Percentiles rank a stretch among this genome's conserved stretches.
Conservation (phyloP, 2,329 filamentous ascomycete species). For the Dryadomyces sulphureus region DNA sequence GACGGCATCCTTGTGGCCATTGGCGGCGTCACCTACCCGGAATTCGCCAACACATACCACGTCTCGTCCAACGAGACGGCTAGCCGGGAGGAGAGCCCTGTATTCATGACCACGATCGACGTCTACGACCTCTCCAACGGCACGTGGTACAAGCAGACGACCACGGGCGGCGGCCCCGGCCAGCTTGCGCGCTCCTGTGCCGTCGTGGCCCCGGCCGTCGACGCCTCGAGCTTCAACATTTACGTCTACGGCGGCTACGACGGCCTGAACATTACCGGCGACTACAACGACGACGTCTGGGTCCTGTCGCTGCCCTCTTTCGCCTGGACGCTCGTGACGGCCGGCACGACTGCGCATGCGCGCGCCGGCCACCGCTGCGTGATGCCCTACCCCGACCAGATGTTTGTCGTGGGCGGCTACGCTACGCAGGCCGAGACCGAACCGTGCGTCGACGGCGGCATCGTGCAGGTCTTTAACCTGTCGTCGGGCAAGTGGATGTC, state of each 20-base stretch:
- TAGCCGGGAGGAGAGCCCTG: slow-evolving; percentile 46
- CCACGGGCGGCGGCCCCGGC: slow-evolving; percentile 44
- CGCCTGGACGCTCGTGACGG: slow-evolving; percentile 50
- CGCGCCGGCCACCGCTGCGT: slow-evolving; percentile 65
- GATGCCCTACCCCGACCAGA: slow-evolving; percentile 62
- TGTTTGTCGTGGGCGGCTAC: slow-evolving; percentile 64
- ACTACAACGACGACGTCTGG: slow-evolving; percentile 57
- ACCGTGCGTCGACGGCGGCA: slow-evolving; percentile 34
- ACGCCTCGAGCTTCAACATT: slow-evolving; percentile 63
- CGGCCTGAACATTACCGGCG: slow-evolving; percentile 24
- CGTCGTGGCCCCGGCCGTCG: slow-evolving; percentile 55
- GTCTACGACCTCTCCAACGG: slow-evolving; percentile 62
- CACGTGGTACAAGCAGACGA: slow-evolving; percentile 61
- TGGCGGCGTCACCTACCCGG: slow-evolving; percentile 54
- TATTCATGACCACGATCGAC: slow-evolving; percentile 59
- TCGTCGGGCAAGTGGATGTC: slow-evolving; percentile 54
- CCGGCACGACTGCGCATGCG: slow-evolving; percentile 33
- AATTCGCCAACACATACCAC: slow-evolving; percentile 21
- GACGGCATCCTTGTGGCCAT: slow-evolving; percentile 65
- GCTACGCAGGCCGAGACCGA: slow-evolving; percentile 16
- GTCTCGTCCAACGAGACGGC: slow-evolving; percentile 19
- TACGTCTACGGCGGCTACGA: slow-evolving; percentile 73
- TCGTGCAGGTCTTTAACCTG: slow-evolving; percentile 57
- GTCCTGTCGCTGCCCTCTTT: slow-evolving; percentile 68
- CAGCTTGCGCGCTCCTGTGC: slow-evolving; percentile 54